Conservation (phyloP, 768 basidiomycete species). For the Pleurotus cornucopiae region DNA sequence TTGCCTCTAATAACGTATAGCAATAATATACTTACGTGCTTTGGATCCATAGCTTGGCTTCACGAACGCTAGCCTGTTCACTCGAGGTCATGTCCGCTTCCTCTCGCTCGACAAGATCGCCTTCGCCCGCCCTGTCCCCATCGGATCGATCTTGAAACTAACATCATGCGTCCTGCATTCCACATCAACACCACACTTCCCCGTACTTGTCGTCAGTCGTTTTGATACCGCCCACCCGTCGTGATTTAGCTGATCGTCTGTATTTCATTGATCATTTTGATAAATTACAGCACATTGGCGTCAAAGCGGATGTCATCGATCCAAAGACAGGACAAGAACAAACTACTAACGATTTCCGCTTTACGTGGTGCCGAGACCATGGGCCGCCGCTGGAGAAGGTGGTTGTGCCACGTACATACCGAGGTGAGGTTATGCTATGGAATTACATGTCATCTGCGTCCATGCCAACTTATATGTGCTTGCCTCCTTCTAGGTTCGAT, state of each 20-base stretch:
- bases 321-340: conserved; percentile 59
- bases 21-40: no score
- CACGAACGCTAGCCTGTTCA: conserved; percentile 67
- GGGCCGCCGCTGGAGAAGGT: conserved; percentile 31
- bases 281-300: conserved; percentile 56
- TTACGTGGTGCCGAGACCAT: conserved; percentile 59
- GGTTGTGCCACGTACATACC: conserved; percentile 68
- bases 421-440: conserved; percentile 36
- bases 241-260: background rate
- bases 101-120: conserved; percentile 77
- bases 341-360: conserved; percentile 73
- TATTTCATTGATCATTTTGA: conserved; percentile 39
- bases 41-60: conserved; percentile 54
- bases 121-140: conserved; percentile 77
- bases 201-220: conserved; percentile 55
- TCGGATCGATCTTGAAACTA: conserved; percentile 76
- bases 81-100: conserved; percentile 62
- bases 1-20: background rate
- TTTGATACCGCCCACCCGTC: background rate
- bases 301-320: conserved; percentile 69
- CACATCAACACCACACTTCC: conserved; percentile 43
- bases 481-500: conserved; percentile 59
- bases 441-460: background rate
- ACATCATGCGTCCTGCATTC: conserved; percentile 66
- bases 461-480: background rate